phyloP scores from a whole-genome alignment of 495 filamentous ascomycete genomes.

The Podospora fimiseda region DNA sequence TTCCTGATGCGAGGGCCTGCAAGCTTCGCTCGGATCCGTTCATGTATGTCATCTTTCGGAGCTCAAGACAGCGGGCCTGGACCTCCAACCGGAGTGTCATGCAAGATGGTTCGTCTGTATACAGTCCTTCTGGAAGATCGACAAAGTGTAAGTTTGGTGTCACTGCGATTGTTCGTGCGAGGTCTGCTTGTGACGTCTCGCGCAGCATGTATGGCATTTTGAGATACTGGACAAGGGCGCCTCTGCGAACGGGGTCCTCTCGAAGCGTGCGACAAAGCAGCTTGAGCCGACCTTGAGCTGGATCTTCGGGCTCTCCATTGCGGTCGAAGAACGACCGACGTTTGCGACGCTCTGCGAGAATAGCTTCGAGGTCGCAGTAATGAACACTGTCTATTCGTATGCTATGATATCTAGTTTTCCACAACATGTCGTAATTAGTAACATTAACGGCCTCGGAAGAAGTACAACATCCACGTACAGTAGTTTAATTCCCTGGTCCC shows the following conservation, averaged over 20 bases:
- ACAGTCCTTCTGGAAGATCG: slow-evolving; percentile 85
- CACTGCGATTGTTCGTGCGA: slow-evolving; percentile 80
- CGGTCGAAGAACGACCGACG: slow-evolving; percentile 67
- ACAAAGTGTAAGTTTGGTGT: slow-evolving; percentile 82
- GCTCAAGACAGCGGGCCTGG: slow-evolving; percentile 70
- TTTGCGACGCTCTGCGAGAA: slow-evolving; percentile 69
- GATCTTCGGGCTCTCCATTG: slow-evolving; percentile 71
- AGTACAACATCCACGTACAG: too few species aligned
- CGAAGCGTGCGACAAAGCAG: slow-evolving; percentile 76
- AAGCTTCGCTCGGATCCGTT: slow-evolving; percentile 73
- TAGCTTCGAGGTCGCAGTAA: slow-evolving; percentile 82
- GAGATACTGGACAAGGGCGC: slow-evolving; percentile 61
- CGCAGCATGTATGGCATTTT: slow-evolving; percentile 97
- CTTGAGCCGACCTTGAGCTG: slow-evolving; percentile 65
- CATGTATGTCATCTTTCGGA: slow-evolving; percentile 83
- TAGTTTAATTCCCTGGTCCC: slow-evolving; percentile 43
- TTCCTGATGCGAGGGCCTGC: slow-evolving; percentile 55
- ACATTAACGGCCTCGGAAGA: too few species aligned
- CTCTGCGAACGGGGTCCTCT: slow-evolving; percentile 59
- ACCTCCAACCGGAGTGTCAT: slow-evolving; percentile 73
- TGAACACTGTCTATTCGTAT: slow-evolving; percentile 92
- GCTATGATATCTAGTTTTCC: slow-evolving; percentile 64
- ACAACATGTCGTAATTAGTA: background rate
- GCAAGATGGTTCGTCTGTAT: slow-evolving; percentile 68
- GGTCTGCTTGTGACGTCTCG: slow-evolving; percentile 74